Conservation (phyloP, 2,329 filamentous ascomycete species). For the Fusarium sulawesiense region DNA sequence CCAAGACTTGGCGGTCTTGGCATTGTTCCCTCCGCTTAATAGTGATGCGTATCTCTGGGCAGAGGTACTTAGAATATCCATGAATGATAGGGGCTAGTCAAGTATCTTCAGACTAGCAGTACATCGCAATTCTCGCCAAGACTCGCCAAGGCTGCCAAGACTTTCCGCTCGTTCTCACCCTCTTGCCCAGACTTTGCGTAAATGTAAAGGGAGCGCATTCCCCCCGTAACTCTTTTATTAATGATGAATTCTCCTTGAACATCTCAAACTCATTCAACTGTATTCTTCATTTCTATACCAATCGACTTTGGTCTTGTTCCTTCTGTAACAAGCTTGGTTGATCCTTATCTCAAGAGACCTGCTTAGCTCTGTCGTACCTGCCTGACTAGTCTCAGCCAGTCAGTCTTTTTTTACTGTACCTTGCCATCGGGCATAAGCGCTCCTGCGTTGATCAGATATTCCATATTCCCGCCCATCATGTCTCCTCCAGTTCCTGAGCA, state of each 20-base stretch:
- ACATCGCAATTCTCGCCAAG: slow-evolving; percentile 46
- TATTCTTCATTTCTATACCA: slow-evolving; percentile 10
- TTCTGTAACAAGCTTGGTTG: background rate
- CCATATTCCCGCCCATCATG: slow-evolving; percentile 44
- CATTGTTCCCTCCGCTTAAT: slow-evolving; percentile 47
- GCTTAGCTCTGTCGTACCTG: slow-evolving; percentile 17
- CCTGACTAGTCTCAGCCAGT: slow-evolving; percentile 27
- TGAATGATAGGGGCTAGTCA: background rate
- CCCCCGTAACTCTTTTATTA: slow-evolving; percentile 45
- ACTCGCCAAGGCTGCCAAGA: slow-evolving; percentile 52
- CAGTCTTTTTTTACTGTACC: slow-evolving; percentile 2
- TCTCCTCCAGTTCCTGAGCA: slow-evolving; percentile 49
- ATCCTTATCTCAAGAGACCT: background rate
- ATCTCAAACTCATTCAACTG: slow-evolving; percentile 38
- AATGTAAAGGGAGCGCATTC: slow-evolving; percentile 53
- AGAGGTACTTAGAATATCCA: slow-evolving; percentile 23
- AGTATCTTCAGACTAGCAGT: slow-evolving; percentile 22
- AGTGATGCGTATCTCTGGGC: slow-evolving; percentile 29
- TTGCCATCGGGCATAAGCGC: slow-evolving; percentile 8
- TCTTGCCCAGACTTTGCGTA: slow-evolving; percentile 50
- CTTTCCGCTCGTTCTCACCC: slow-evolving; percentile 54
- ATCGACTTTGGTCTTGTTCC: slow-evolving; percentile 13
- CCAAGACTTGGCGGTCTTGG: slow-evolving; percentile 56
- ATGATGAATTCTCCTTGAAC: slow-evolving; percentile 39
- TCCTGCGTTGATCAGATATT: slow-evolving; percentile 37